Conservation (phyloP, 176 grass and related monocot genomes). For the Eleusine indica region DNA sequence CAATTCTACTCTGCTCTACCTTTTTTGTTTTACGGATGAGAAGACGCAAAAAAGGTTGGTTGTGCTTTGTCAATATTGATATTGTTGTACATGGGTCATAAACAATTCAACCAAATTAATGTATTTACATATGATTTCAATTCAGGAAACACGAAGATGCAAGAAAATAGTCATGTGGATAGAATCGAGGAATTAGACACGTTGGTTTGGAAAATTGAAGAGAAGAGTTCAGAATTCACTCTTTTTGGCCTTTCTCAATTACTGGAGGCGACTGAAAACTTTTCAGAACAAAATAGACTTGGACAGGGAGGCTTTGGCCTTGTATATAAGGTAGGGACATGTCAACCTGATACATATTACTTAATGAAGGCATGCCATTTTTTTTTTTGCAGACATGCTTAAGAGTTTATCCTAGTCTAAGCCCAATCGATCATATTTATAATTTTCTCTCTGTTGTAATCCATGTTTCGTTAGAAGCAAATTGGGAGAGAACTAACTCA, state of each 20-base stretch:
- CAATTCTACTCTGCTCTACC: neutral
- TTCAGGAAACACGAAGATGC: neutral
- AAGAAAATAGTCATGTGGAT: neutral
- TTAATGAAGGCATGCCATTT: too few relatives aligned
- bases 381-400: too few relatives aligned
- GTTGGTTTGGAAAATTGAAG: conserved; percentile 11
- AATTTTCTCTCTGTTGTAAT: too few relatives aligned
- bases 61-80: neutral
- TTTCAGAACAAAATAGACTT: conserved; percentile 48
- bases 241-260: conserved; percentile 34
- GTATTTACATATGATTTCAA: neutral
- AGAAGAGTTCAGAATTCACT: conserved; percentile 34
- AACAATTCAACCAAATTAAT: neutral
- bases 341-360: too few relatives aligned
- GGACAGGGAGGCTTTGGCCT: conserved; percentile 65
- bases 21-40: neutral
- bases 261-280: conserved; percentile 41
- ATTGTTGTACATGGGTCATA: too few relatives aligned
- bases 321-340: conserved; percentile 55
- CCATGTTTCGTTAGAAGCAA: too few relatives aligned
- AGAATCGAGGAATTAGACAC: neutral
- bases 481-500: too few relatives aligned
- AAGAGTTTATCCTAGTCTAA: too few relatives aligned
- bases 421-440: too few relatives aligned
- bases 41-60: conserved; percentile 25